These are phyloP conservation scores for Suaeda aralocaspica DNA, from an alignment of 148 eudicot genomes.

Conservation along the genomic window DNA sequence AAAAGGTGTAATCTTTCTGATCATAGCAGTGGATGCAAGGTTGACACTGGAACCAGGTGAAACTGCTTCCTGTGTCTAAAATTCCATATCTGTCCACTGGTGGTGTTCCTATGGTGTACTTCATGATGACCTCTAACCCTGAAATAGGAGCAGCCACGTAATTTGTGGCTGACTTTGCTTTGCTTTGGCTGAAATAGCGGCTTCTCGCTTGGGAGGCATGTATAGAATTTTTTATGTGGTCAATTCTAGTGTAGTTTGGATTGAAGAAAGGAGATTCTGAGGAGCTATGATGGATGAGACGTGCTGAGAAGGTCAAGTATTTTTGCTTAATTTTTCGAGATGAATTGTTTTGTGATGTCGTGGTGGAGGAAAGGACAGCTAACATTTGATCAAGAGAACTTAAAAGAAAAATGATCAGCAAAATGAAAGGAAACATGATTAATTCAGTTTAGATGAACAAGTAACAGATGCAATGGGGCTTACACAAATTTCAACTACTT, in stretches of 20 bases:
- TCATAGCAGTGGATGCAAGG: not conserved
- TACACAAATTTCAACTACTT: not conserved
- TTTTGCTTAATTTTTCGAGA: not conserved
- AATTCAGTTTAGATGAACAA: not conserved
- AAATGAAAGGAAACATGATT: conserved; percentile 1
- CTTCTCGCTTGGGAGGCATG: not conserved
- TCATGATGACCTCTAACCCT: not conserved
- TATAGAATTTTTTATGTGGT: not conserved
- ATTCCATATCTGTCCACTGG: not conserved
- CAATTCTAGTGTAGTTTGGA: not conserved
- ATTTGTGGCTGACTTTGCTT: not conserved
- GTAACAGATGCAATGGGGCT: not conserved
- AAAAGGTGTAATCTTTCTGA: not conserved
- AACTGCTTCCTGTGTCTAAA: not conserved
- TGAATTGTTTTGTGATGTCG: not conserved
- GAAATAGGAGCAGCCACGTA: not conserved
- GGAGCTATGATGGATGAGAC: conserved; percentile 4
- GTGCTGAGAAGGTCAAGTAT: not conserved
- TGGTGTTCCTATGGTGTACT: conserved; percentile 6
- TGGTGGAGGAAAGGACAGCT: not conserved
- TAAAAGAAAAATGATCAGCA: not conserved
- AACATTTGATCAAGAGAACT: not conserved
- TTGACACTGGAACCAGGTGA: conserved; percentile 2
- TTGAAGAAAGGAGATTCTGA: not conserved
- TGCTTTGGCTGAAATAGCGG: not conserved